phyloP scores from a whole-genome alignment of 2,329 filamentous ascomycete species.

The Sclerotinia minor region DNA sequence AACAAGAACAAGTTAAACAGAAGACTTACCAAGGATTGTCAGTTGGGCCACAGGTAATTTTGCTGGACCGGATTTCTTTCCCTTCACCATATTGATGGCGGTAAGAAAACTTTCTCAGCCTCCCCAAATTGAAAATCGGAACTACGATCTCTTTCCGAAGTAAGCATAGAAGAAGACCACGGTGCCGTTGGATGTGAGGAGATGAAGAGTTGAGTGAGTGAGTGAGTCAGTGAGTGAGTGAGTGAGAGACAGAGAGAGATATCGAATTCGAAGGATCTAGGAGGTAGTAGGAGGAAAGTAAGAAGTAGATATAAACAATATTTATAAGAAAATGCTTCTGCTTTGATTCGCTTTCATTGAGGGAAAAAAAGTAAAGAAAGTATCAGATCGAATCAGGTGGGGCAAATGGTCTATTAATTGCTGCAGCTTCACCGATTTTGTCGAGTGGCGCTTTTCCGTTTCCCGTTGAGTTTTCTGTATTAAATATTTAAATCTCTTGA shows the following conservation, averaged over 20 bases:
- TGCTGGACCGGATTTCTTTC: conserved; percentile 44
- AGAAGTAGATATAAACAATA: not conserved
- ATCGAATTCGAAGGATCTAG: too few relatives aligned
- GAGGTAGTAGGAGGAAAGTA: too few relatives aligned
- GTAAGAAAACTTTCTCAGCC: conserved; percentile 6
- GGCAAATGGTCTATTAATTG: not conserved
- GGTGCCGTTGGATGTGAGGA: not conserved
- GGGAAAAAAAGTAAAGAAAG: too few relatives aligned
- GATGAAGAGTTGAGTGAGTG: too few relatives aligned
- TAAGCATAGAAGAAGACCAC: conserved; percentile 3
- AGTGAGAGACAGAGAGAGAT: too few relatives aligned
- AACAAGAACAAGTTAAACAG: not conserved
- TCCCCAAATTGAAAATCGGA: not conserved
- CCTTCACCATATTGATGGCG: conserved; percentile 29
- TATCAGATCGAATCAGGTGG: conserved; percentile 1
- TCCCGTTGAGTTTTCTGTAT: not conserved
- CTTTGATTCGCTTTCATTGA: not conserved
- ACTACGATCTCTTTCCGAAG: not conserved
- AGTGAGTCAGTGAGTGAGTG: too few relatives aligned
- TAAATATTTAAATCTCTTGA: too few relatives aligned
- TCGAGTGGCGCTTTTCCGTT: not conserved
- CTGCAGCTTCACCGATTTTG: not conserved
- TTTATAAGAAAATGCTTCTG: not conserved
- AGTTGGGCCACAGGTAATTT: conserved; percentile 77
- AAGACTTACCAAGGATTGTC: conserved; percentile 68